Percentiles rank a stretch among this genome's conserved stretches.
Evolutionary conservation across 1,284 basidiomycete species (phyloP).

Genomic region (Meira miltonrushii): DNA sequence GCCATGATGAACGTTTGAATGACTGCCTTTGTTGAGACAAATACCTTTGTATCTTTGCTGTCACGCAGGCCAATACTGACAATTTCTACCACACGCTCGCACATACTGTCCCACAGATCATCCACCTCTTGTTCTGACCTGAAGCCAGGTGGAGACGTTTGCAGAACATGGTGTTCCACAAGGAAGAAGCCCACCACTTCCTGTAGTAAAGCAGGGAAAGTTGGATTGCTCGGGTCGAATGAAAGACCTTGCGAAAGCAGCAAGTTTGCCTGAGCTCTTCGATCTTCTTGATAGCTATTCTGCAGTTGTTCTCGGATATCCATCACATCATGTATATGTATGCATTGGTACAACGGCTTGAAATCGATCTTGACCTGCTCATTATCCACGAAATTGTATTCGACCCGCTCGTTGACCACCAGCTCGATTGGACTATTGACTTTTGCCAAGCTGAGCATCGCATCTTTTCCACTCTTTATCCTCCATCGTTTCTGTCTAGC

Average conservation of each 20-base stretch:
- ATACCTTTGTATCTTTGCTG: constrained; percentile 76
- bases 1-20: constrained; percentile 86
- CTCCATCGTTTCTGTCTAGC: constrained; percentile 78
- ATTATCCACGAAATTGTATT: constrained; percentile 87
- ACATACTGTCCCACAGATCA: constrained; percentile 89
- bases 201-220: constrained; percentile 56
- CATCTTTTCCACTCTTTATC: constrained; percentile 37
- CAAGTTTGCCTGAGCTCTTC: constrained; percentile 92
- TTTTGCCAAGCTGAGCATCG: constrained; percentile 62
- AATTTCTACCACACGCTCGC: constrained; percentile 69
- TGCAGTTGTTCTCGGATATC: constrained; percentile 84
- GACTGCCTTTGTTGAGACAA: constrained; percentile 76
- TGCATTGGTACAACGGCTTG: constrained; percentile 89
- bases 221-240: constrained; percentile 49
- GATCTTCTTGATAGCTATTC: constrained; percentile 86
- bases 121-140: constrained; percentile 85
- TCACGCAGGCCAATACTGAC: constrained; percentile 69
- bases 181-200: constrained; percentile 99
- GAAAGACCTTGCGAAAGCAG: constrained; percentile 67
- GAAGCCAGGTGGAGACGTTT: constrained; percentile 69
- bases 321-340: constrained; percentile 90
- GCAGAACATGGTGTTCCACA: constrained; percentile 85
- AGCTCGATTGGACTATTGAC: constrained; percentile 92
- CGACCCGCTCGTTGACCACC: constrained; percentile 86
- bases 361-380: constrained; percentile 85